phyloP scores from a whole-genome alignment of 306 rosid genomes.

The Ceratonia siliqua region DNA sequence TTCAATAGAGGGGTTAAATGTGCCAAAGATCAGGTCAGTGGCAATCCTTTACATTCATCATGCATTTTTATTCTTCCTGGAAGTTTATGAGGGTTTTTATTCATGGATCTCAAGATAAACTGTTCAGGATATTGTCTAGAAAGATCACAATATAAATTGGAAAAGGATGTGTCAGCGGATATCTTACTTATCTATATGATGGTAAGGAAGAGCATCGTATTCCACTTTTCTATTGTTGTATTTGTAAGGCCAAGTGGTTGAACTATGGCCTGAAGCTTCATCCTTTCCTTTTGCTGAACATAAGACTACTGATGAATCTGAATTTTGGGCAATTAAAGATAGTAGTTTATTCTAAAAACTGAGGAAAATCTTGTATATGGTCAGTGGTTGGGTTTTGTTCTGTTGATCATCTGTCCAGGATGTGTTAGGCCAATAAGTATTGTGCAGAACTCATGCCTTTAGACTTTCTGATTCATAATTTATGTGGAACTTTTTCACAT shows the following conservation, averaged over 20 bases:
- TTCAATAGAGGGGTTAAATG: conserved; percentile 31
- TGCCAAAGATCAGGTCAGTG: conserved; percentile 51
- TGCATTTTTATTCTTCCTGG: conserved; percentile 7
- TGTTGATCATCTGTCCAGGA: not conserved
- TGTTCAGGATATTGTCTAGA: not conserved
- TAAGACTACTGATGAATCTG: not conserved
- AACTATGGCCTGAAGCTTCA: not conserved
- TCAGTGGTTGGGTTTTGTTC: not conserved
- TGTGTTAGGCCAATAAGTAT: not conserved
- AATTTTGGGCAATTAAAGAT: not conserved
- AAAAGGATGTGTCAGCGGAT: not conserved
- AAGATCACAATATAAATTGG: not conserved
- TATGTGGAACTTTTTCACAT: not conserved
- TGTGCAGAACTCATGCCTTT: not conserved
- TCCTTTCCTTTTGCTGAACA: conserved; percentile 1
- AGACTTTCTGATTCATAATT: conserved; percentile 15
- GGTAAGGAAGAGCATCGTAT: not conserved
- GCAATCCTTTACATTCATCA: conserved; percentile 18
- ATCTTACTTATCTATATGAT: not conserved
- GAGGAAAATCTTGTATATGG: not conserved
- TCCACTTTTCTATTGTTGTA: not conserved
- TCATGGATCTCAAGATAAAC: not conserved
- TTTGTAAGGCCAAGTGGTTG: not conserved
- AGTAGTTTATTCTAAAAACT: conserved; percentile 1
- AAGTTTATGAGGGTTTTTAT: conserved; percentile 9